Percentiles rank a stretch among this genome's conserved stretches.
phyloP scores from a whole-genome alignment of 495 filamentous ascomycete genomes.

The Cenococcum geophilum region DNA sequence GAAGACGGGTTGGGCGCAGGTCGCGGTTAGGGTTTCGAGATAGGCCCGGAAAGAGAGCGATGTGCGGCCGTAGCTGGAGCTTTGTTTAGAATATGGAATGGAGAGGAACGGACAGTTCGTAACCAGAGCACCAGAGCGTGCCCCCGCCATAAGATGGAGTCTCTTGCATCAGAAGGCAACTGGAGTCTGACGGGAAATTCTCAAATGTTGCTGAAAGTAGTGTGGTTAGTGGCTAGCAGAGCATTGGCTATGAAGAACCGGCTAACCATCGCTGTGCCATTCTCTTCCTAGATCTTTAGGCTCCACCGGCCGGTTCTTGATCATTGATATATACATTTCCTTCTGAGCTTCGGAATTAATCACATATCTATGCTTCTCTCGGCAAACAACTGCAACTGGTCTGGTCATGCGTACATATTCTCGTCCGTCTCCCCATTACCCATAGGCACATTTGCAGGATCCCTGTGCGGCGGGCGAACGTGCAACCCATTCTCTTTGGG shows the following conservation, averaged over 20 bases:
- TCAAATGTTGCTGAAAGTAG: not conserved
- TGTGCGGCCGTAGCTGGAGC: constrained; percentile 22
- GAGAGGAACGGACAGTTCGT: constrained; percentile 32
- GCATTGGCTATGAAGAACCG: no score
- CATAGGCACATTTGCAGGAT: constrained; percentile 40
- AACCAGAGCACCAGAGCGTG: constrained; percentile 45
- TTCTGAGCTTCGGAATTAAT: constrained; percentile 45
- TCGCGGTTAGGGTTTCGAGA: constrained; percentile 34
- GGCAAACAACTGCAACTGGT: not conserved
- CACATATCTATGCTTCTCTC: constrained; percentile 36
- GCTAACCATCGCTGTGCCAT: constrained; percentile 40
- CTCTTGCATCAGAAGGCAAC: constrained; percentile 42
- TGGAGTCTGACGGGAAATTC: constrained; percentile 32
- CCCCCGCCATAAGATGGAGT: constrained; percentile 42
- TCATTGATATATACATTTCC: constrained; percentile 44
- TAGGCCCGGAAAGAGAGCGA: constrained; percentile 14
- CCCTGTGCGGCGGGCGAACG: constrained; percentile 43
- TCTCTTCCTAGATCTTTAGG: constrained; percentile 40
- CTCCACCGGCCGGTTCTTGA: constrained; percentile 29
- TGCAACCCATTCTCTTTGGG: constrained; percentile 42
- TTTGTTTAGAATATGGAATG: no score
- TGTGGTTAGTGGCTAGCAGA: no score
- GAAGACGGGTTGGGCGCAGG: constrained; percentile 43
- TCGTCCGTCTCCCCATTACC: constrained; percentile 40
- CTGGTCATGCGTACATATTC: constrained; percentile 15